Percentiles rank a stretch among this genome's conserved stretches.
Evolutionary conservation across 805 yeast genomes (phyloP).

Genomic region (Candida andamanensis): DNA sequence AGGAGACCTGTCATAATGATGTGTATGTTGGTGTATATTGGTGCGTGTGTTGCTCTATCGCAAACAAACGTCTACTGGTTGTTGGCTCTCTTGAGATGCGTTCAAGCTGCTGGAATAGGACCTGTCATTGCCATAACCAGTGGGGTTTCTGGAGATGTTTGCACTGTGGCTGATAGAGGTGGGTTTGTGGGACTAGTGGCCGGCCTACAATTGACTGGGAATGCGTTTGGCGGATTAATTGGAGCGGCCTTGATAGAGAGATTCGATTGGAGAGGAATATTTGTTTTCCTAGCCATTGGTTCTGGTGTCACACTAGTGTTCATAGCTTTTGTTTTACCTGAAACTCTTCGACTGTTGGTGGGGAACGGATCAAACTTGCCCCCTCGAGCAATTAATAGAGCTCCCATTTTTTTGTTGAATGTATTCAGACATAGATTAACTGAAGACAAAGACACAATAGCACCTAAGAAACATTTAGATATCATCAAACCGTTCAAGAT

Average conservation of each 20-base stretch:
- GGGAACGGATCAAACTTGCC: constrained; percentile 73
- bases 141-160: constrained; percentile 72
- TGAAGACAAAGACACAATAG: constrained; percentile 21
- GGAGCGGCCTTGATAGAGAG: constrained; percentile 39
- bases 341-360: constrained; percentile 65
- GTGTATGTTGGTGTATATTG: constrained; percentile 52
- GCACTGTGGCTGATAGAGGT: constrained; percentile 64
- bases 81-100: constrained; percentile 60
- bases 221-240: constrained; percentile 74
- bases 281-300: constrained; percentile 68
- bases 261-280: constrained; percentile 66
- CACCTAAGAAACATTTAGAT: constrained; percentile 14
- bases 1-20: constrained; percentile 61
- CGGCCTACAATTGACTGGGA: constrained; percentile 66
- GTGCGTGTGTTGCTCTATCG: constrained; percentile 65
- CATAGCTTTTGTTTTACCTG: constrained; percentile 48
- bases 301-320: constrained; percentile 40
- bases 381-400: constrained; percentile 28
- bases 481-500: constrained; percentile 39
- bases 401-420: constrained; percentile 39
- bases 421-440: constrained; percentile 23
- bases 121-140: constrained; percentile 67
- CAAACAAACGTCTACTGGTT: constrained; percentile 51
- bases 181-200: constrained; percentile 58
- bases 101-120: constrained; percentile 76